These are phyloP conservation scores for Mariannaea elegans DNA, from an alignment of 2,329 filamentous ascomycete genomes.

Conservation along the genomic window DNA sequence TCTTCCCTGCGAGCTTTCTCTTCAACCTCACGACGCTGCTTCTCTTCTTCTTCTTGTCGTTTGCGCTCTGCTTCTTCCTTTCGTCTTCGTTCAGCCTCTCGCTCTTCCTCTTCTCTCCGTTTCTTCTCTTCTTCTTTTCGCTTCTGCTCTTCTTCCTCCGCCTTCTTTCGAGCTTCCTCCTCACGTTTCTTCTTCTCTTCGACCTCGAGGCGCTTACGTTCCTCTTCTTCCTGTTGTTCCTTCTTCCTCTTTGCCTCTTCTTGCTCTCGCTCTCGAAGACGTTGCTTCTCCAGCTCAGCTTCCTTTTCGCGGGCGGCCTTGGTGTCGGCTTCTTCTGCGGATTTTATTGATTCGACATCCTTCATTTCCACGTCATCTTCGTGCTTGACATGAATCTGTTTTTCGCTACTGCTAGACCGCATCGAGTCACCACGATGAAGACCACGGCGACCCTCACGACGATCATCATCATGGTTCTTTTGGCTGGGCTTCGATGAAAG, in stretches of 20 bases:
- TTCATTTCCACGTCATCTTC: constrained; percentile 68
- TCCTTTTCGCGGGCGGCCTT: constrained; percentile 50
- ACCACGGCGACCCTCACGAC: constrained; percentile 50
- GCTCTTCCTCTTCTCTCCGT: constrained; percentile 43
- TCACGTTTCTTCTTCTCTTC: constrained; percentile 45
- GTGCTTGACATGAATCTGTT: constrained; percentile 64
- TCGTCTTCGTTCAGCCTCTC: constrained; percentile 47
- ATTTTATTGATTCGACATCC: constrained; percentile 51
- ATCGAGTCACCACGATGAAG: constrained; percentile 52
- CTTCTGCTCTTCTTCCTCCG: constrained; percentile 47
- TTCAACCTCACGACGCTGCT: constrained; percentile 48
- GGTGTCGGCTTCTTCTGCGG: constrained; percentile 38
- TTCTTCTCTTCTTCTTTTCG: constrained; percentile 45
- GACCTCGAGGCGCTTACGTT: constrained; percentile 25
- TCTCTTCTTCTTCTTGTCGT: constrained; percentile 48
- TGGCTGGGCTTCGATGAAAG: constrained; percentile 43
- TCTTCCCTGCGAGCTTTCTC: constrained; percentile 49
- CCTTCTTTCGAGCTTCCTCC: constrained; percentile 35
- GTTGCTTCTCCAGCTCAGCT: constrained; percentile 41
- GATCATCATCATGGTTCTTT: constrained; percentile 55
- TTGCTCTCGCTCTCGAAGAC: constrained; percentile 41
- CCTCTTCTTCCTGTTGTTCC: constrained; percentile 43
- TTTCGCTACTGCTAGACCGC: constrained; percentile 54
- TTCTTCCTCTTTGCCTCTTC: constrained; percentile 48
- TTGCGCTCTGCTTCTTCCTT: constrained; percentile 50